Conservation (phyloP, 148 eudicot genomes). For the Silene uniflora region DNA sequence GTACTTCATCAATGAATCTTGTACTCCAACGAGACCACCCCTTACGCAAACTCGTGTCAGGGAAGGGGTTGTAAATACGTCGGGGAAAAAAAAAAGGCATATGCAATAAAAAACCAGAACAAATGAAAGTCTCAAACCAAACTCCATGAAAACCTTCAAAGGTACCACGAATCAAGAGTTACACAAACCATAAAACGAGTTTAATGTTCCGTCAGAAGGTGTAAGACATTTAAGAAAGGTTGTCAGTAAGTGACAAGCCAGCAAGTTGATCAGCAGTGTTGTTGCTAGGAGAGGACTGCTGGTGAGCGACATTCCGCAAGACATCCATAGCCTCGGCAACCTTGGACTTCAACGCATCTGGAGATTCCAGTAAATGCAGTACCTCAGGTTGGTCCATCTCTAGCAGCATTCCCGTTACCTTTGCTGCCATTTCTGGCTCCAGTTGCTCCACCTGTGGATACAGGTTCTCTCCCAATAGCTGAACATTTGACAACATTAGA, state of each 20-base stretch:
- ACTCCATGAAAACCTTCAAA: background rate
- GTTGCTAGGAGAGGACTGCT: conserved; percentile 40
- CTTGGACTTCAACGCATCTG: conserved; percentile 69
- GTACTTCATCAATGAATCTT: too few species aligned
- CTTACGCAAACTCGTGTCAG: too few species aligned
- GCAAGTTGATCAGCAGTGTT: conserved; percentile 53
- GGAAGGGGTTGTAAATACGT: too few species aligned
- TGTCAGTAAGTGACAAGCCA: conserved; percentile 52
- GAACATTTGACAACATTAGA: conserved; percentile 11
- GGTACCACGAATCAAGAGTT: background rate
- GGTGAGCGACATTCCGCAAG: conserved; percentile 56
- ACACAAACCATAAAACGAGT: conserved; percentile 10
- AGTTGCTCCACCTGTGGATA: conserved; percentile 77
- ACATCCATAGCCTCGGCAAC: conserved; percentile 82
- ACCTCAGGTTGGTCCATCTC: conserved; percentile 88
- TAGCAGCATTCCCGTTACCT: conserved; percentile 81
- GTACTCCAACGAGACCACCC: too few species aligned
- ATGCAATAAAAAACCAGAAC: background rate
- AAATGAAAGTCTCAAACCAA: conserved; percentile 11
- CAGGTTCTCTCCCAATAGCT: conserved; percentile 76
- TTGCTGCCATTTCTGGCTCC: conserved; percentile 70
- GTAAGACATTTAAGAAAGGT: conserved; percentile 27
- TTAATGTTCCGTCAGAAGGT: background rate
- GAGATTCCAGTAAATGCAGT: conserved; percentile 65
- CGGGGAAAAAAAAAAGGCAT: background rate